Conservation (phyloP, 495 filamentous ascomycete species). For the Physcia stellaris region DNA sequence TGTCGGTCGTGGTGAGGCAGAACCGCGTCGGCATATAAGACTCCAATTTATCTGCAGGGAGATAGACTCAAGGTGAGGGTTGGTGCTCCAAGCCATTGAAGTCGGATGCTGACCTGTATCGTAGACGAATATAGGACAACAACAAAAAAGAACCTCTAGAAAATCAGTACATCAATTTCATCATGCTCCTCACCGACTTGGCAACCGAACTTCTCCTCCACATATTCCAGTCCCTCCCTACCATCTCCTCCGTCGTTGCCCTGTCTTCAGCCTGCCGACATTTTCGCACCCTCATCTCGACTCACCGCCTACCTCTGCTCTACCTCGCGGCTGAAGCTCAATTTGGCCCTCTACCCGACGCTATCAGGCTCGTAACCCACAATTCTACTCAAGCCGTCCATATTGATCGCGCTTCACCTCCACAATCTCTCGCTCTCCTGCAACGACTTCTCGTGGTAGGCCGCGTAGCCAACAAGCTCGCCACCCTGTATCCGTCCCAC, state of each 20-base stretch:
- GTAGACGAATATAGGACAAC: slow-evolving; percentile 8
- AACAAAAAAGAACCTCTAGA: slow-evolving; percentile 1
- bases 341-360: slow-evolving; percentile 46
- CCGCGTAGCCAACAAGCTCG: slow-evolving; percentile 46
- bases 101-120: too few species aligned
- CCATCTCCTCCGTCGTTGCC: slow-evolving; percentile 37
- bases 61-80: not conserved
- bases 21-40: slow-evolving; percentile 9
- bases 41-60: slow-evolving; percentile 6
- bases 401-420: slow-evolving; percentile 29
- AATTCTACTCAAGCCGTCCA: slow-evolving; percentile 43
- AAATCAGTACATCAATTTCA: not conserved
- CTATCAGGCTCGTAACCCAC: slow-evolving; percentile 45
- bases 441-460: slow-evolving; percentile 45
- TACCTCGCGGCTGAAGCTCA: slow-evolving; percentile 37
- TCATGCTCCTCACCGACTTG: slow-evolving; percentile 36
- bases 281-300: slow-evolving; percentile 39
- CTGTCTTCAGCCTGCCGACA: slow-evolving; percentile 40
- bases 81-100: too few species aligned
- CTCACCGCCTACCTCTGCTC: slow-evolving; percentile 40
- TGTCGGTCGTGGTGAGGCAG: slow-evolving; percentile 26
- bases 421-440: slow-evolving; percentile 39
- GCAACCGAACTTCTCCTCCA: slow-evolving; percentile 50
- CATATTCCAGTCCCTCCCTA: slow-evolving; percentile 41
- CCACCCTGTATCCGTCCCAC: slow-evolving; percentile 52